phyloP scores from a whole-genome alignment of 371 early-diverging fungal genomes.

The Apophysomyces trapeziformis region DNA sequence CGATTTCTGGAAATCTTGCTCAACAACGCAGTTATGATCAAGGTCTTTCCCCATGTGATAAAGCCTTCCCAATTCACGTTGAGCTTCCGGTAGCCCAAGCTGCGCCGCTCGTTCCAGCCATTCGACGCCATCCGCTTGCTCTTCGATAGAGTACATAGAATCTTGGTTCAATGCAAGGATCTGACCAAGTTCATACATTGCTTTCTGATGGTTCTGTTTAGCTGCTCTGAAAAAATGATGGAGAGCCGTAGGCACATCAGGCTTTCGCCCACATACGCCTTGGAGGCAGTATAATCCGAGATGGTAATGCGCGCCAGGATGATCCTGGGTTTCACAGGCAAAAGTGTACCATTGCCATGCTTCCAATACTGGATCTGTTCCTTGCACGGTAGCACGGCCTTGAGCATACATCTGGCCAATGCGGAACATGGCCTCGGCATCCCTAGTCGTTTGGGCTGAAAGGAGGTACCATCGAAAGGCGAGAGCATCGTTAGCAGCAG shows the following conservation, averaged over 20 bases:
- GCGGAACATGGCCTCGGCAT: slow-evolving; percentile 49
- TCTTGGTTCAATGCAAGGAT: slow-evolving; percentile 22
- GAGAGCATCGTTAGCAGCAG: slow-evolving; percentile 48
- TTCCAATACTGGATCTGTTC: slow-evolving; percentile 31
- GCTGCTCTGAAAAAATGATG: slow-evolving; percentile 42
- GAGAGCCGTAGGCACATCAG: slow-evolving; percentile 20
- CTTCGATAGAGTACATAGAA: slow-evolving; percentile 2
- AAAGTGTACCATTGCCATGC: slow-evolving; percentile 38
- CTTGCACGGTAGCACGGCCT: slow-evolving; percentile 12
- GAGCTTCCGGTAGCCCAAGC: slow-evolving; percentile 30
- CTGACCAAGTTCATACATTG: slow-evolving; percentile 43
- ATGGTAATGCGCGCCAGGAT: slow-evolving; percentile 38
- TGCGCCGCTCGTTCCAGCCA: slow-evolving; percentile 36
- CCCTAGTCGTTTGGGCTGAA: slow-evolving; percentile 38
- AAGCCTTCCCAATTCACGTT: slow-evolving; percentile 39
- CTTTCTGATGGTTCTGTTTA: slow-evolving; percentile 33
- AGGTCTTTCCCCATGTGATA: slow-evolving; percentile 35
- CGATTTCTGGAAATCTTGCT: slow-evolving; percentile 39
- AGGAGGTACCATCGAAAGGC: slow-evolving; percentile 46
- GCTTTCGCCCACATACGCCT: slow-evolving; percentile 23
- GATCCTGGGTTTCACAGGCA: slow-evolving; percentile 34
- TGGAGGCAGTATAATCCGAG: slow-evolving; percentile 41
- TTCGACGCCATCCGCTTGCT: slow-evolving; percentile 22
- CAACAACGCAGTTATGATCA: slow-evolving; percentile 19
- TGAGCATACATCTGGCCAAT: slow-evolving; percentile 44